Evolutionary conservation across 768 basidiomycete species (phyloP).

Genomic region (Boletus rubescentipes): DNA sequence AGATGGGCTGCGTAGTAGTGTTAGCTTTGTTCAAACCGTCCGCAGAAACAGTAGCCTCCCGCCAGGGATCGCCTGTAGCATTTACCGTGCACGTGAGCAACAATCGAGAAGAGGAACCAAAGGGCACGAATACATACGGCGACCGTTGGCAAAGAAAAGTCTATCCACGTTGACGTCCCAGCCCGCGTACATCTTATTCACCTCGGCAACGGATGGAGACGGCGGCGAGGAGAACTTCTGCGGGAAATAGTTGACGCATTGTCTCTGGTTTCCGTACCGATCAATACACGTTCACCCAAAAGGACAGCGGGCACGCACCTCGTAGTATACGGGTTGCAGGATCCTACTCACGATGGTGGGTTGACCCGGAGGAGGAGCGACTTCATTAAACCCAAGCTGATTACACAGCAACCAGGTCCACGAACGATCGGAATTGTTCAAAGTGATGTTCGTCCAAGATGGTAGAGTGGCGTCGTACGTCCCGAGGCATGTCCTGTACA

Average conservation of each 20-base stretch:
- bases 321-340: constrained; percentile 26
- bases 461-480: constrained; percentile 37
- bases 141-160: constrained; percentile 69
- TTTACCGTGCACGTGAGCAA: background rate
- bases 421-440: constrained; percentile 58
- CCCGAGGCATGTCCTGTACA: constrained; percentile 37
- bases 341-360: constrained; percentile 36
- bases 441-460: constrained; percentile 53
- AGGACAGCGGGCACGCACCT: constrained; percentile 24
- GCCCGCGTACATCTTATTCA: constrained; percentile 55
- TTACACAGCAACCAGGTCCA: constrained; percentile 79
- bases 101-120: no score
- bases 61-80: constrained; percentile 66
- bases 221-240: constrained; percentile 50
- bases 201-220: constrained; percentile 40
- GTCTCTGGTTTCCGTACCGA: constrained; percentile 41
- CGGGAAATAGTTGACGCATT: constrained; percentile 69
- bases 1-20: constrained; percentile 56
- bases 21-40: constrained; percentile 44
- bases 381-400: constrained; percentile 56
- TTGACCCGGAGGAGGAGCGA: constrained; percentile 36
- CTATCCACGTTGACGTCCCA: constrained; percentile 59
- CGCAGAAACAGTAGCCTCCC: constrained; percentile 65
- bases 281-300: no score
- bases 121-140: constrained; percentile 42